Evolutionary conservation across 306 rosid genomes (phyloP).

Genomic region (Lupinus albus): DNA sequence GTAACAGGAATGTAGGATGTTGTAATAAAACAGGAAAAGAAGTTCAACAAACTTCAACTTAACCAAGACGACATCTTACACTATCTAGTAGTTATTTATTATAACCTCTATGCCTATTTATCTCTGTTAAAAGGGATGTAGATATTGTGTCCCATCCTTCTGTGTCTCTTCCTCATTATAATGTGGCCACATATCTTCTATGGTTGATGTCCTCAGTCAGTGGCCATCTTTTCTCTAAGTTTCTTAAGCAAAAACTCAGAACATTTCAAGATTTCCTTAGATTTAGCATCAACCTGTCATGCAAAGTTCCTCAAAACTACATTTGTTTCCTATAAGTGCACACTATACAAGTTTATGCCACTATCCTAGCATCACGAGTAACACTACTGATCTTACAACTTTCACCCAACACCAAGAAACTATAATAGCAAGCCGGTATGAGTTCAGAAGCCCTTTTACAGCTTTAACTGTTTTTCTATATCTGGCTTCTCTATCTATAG

Average conservation of each 20-base stretch:
- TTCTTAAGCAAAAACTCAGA: background rate
- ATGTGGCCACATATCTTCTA: background rate
- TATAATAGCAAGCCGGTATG: background rate
- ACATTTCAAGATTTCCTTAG: background rate
- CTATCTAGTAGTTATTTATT: background rate
- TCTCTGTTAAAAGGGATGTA: background rate
- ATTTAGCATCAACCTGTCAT: slow-evolving; percentile 6
- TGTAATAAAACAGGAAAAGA: background rate
- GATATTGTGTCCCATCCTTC: background rate
- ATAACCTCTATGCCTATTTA: background rate
- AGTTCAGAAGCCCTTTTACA: background rate
- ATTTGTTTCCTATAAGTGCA: background rate
- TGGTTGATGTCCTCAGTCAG: background rate
- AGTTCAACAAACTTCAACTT: background rate
- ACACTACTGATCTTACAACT: slow-evolving; percentile 6
- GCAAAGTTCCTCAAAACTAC: background rate
- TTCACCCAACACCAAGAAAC: slow-evolving; percentile 6
- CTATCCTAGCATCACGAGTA: background rate
- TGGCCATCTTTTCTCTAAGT: background rate
- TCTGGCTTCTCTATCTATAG: slow-evolving; percentile 13
- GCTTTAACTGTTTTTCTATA: background rate
- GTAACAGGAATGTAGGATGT: background rate
- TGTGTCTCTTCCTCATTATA: background rate
- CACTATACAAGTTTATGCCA: background rate
- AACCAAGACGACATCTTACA: slow-evolving; percentile 2